Evolutionary conservation across 371 early-diverging fungal species (phyloP).

Genomic region (Chytridium lagenaria): DNA sequence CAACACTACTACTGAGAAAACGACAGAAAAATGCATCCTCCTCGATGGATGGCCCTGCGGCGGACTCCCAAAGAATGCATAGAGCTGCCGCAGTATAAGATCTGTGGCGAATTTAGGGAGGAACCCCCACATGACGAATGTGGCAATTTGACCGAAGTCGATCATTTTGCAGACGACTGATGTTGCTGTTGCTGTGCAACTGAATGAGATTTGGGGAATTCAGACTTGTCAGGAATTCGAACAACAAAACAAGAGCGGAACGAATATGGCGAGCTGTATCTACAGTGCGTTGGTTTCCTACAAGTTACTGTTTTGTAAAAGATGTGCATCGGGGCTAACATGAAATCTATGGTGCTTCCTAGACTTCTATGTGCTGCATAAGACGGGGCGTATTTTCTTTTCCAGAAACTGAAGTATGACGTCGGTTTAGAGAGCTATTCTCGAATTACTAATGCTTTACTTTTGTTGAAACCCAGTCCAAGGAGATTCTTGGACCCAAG

Average conservation of each 20-base stretch:
- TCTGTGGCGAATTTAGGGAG: slow-evolving; percentile 4
- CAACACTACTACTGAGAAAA: slow-evolving; percentile 57
- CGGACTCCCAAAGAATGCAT: slow-evolving; percentile 35
- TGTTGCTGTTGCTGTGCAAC: neutral
- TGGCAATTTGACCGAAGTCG: neutral
- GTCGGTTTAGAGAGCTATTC: no score
- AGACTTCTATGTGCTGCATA: slow-evolving; percentile 59
- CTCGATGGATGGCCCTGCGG: slow-evolving; percentile 44
- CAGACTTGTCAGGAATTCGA: neutral
- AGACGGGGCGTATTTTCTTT: slow-evolving; percentile 54
- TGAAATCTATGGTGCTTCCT: neutral
- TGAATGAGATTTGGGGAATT: neutral
- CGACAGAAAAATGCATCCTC: slow-evolving; percentile 49
- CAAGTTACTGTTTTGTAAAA: no score
- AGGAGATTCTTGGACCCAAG: slow-evolving; percentile 55
- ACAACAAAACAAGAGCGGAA: neutral
- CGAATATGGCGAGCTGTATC: neutral
- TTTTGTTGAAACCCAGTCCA: slow-evolving; percentile 39
- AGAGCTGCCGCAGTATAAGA: slow-evolving; percentile 5
- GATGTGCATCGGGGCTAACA: neutral
- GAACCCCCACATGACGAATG: slow-evolving; percentile 4
- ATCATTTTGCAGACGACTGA: neutral
- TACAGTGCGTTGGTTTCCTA: neutral
- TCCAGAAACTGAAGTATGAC: slow-evolving; percentile 59
- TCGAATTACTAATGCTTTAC: neutral